phyloP scores from a whole-genome alignment of 2,329 filamentous ascomycete species.

The Penicillium sp. region DNA sequence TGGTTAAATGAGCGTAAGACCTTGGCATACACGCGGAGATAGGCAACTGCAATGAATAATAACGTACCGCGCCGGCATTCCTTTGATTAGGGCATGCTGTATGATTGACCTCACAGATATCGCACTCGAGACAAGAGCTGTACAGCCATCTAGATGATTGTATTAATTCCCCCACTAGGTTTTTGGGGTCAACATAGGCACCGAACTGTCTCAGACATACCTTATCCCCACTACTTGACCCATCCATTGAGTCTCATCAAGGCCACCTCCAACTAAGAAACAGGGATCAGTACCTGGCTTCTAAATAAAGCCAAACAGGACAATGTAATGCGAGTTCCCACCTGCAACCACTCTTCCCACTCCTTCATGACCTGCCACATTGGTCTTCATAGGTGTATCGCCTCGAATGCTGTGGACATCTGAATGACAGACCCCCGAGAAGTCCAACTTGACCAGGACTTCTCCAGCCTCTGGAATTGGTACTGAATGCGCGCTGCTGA shows the following conservation, averaged over 20 bases:
- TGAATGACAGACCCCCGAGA: slow-evolving; percentile 50
- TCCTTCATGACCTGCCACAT: slow-evolving; percentile 50
- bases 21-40: neutral
- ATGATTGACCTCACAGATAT: slow-evolving; percentile 39
- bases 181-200: neutral
- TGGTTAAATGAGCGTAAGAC: neutral
- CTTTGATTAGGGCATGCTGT: slow-evolving; percentile 40
- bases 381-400: slow-evolving; percentile 44
- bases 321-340: slow-evolving; percentile 2
- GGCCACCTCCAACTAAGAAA: slow-evolving; percentile 26
- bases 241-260: slow-evolving; percentile 31
- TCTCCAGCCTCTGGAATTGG: slow-evolving; percentile 41
- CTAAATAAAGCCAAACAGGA: neutral
- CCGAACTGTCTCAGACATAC: slow-evolving; percentile 15
- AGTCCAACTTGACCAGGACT: slow-evolving; percentile 50
- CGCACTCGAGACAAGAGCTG: slow-evolving; percentile 39
- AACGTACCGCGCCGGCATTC: slow-evolving; percentile 38
- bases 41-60: neutral
- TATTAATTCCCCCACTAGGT: too few species aligned
- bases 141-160: slow-evolving; percentile 35
- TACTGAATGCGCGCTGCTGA: slow-evolving; percentile 31
- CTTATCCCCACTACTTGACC: slow-evolving; percentile 34
- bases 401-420: slow-evolving; percentile 48
- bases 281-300: neutral
- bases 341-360: slow-evolving; percentile 44